Percentiles rank a stretch among this genome's conserved stretches.
phyloP scores from a whole-genome alignment of 2,329 filamentous ascomycete species.

The Curvularia eragrostidis region DNA sequence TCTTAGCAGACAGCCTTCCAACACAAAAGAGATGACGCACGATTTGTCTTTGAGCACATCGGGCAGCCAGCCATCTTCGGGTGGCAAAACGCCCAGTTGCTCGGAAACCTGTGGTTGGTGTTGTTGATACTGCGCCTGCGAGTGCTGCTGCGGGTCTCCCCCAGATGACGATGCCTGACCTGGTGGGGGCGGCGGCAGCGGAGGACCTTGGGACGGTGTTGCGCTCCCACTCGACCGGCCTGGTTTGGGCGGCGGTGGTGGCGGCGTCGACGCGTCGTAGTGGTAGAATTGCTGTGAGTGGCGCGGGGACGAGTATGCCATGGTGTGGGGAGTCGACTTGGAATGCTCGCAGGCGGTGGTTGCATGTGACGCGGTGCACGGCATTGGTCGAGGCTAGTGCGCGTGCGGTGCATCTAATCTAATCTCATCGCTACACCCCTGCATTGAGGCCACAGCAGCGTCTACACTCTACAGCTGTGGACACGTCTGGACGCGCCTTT shows the following conservation, averaged over 20 bases:
- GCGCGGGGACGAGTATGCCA: slow-evolving; percentile 50
- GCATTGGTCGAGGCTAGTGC: slow-evolving; percentile 13
- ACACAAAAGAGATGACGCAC: slow-evolving; percentile 59
- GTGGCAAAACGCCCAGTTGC: slow-evolving; percentile 34
- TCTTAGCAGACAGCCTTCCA: slow-evolving; percentile 22
- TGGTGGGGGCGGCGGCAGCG: slow-evolving; percentile 54
- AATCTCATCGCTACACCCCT: slow-evolving; percentile 42
- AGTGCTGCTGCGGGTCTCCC: slow-evolving; percentile 25
- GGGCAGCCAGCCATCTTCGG: slow-evolving; percentile 78
- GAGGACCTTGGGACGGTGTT: slow-evolving; percentile 53
- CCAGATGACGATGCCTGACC: slow-evolving; percentile 37
- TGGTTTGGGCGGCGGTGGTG: slow-evolving; percentile 56
- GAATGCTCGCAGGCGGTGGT: slow-evolving; percentile 5
- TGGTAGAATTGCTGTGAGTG: slow-evolving; percentile 49
- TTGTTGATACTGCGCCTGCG: slow-evolving; percentile 27
- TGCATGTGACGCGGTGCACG: slow-evolving; percentile 14
- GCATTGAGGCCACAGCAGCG: slow-evolving; percentile 44
- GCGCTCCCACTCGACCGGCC: slow-evolving; percentile 51
- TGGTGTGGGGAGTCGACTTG: slow-evolving; percentile 15
- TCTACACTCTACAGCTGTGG: slow-evolving; percentile 34
- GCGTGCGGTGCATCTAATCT: slow-evolving; percentile 28
- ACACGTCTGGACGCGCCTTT: slow-evolving; percentile 25
- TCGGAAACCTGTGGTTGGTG: slow-evolving; percentile 26
- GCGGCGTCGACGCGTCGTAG: slow-evolving; percentile 55
- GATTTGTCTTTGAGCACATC: slow-evolving; percentile 79